Conservation (phyloP, 2,329 filamentous ascomycete species). For the Aquanectria penicillioides region DNA sequence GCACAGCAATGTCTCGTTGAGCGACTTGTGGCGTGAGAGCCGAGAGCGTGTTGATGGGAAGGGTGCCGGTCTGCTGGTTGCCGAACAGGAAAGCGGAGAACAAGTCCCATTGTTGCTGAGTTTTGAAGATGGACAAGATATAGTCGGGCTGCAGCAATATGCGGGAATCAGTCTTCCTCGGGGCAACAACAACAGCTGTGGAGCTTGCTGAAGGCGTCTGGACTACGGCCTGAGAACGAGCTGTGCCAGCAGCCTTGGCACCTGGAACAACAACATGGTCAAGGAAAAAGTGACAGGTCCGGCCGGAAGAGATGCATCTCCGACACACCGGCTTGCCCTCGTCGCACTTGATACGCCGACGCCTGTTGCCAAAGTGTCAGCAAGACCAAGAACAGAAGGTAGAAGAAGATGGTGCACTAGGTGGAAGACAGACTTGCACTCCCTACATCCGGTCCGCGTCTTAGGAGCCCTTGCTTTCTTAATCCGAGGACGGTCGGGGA, state of each 20-base stretch:
- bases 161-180: constrained; percentile 18
- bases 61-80: constrained; percentile 28
- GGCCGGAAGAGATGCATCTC: constrained; percentile 23
- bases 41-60: constrained; percentile 31
- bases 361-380: constrained; percentile 21
- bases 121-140: constrained; percentile 29
- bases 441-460: constrained; percentile 33
- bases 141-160: constrained; percentile 28
- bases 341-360: constrained; percentile 39
- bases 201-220: too few species aligned
- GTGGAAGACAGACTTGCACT: constrained; percentile 33
- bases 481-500: constrained; percentile 16
- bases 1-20: constrained; percentile 26
- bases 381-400: not conserved
- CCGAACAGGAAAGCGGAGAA: constrained; percentile 33
- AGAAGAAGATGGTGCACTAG: not conserved
- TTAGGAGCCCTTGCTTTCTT: constrained; percentile 31
- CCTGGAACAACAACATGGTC: not conserved
- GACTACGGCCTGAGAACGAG: too few species aligned
- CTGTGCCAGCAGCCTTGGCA: too few species aligned
- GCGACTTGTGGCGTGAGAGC: constrained; percentile 35
- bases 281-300: constrained; percentile 28
- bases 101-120: constrained; percentile 35
- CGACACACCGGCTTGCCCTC: constrained; percentile 33
- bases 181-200: too few species aligned